Conservation (phyloP, 345 rosid genomes). For the Eucalyptus sp. region DNA sequence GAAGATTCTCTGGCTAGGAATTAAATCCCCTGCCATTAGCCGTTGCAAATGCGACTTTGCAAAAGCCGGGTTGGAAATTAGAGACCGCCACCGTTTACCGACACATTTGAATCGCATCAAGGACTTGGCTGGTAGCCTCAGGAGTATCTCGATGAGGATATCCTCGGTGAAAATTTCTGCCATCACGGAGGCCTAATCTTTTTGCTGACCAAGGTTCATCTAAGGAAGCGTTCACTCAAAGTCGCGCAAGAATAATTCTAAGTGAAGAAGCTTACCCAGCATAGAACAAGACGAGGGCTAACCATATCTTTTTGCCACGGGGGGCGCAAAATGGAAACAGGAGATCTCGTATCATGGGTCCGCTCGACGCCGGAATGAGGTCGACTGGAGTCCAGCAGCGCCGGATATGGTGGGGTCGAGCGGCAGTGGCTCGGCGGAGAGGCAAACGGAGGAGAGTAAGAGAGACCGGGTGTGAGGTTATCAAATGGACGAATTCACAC, state of each 20-base stretch:
- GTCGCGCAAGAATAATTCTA: not conserved
- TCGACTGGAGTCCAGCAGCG: not conserved
- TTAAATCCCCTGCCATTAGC: not conserved
- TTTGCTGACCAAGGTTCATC: not conserved
- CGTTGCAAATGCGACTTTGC: not conserved
- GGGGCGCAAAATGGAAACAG: not conserved
- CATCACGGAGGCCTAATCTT: not conserved
- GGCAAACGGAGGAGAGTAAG: not conserved
- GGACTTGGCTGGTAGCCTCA: slow-evolving; percentile 1
- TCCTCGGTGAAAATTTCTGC: not conserved
- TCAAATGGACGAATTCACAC: not conserved
- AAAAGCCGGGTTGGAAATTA: not conserved
- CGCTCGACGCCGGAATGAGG: not conserved
- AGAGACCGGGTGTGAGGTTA: not conserved
- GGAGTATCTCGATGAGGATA: not conserved
- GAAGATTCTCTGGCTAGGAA: not conserved
- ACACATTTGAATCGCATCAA: not conserved
- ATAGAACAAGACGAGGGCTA: not conserved
- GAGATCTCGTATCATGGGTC: not conserved
- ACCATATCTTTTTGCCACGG: not conserved
- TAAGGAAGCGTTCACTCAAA: not conserved
- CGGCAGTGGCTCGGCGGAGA: not conserved
- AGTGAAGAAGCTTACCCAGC: not conserved
- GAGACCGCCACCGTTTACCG: not conserved
- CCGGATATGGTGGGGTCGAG: not conserved